These are phyloP conservation scores for Aaosphaeria pasadenensis DNA, from an alignment of 2,329 filamentous ascomycete species.

Conservation along the genomic window DNA sequence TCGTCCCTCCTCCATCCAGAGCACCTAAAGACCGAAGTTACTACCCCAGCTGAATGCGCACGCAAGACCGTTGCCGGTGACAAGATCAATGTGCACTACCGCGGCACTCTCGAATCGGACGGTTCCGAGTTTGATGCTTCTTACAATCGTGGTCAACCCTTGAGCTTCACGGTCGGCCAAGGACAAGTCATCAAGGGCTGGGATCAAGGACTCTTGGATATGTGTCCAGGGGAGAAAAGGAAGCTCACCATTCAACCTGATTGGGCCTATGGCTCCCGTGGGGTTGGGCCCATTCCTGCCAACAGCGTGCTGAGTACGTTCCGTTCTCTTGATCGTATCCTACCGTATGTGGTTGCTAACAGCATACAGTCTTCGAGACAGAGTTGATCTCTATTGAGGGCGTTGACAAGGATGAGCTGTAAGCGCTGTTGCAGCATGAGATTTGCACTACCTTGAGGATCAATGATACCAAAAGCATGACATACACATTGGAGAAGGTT, in stretches of 20 bases:
- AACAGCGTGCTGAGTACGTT: constrained; percentile 71
- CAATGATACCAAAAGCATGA: not conserved
- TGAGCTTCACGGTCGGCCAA: constrained; percentile 75
- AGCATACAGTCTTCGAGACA: constrained; percentile 74
- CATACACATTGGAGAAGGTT: not conserved
- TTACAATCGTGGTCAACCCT: constrained; percentile 76
- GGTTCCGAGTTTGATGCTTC: constrained; percentile 55
- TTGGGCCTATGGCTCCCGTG: constrained; percentile 75
- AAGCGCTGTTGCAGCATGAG: constrained; percentile 6
- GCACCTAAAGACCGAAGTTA: constrained; percentile 73
- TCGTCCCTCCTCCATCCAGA: constrained; percentile 22
- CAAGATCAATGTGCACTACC: constrained; percentile 82
- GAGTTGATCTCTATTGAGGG: constrained; percentile 82
- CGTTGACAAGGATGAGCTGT: constrained; percentile 50
- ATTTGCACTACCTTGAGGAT: not conserved
- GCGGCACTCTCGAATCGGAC: constrained; percentile 69
- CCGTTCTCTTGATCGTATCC: not conserved
- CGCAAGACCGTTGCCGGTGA: constrained; percentile 71
- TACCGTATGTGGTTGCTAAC: constrained; percentile 11
- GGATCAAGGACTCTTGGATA: constrained; percentile 87
- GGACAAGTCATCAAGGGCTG: constrained; percentile 95
- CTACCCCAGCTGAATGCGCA: constrained; percentile 70
- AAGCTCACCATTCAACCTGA: constrained; percentile 88
- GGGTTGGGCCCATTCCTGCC: constrained; percentile 81
- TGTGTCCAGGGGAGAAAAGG: constrained; percentile 95